A percentile compares a stretch with the other conserved stretches of the same genome.
phyloP scores from a whole-genome alignment of 371 early-diverging fungal species.

The Dinochytrium kinnereticum region DNA sequence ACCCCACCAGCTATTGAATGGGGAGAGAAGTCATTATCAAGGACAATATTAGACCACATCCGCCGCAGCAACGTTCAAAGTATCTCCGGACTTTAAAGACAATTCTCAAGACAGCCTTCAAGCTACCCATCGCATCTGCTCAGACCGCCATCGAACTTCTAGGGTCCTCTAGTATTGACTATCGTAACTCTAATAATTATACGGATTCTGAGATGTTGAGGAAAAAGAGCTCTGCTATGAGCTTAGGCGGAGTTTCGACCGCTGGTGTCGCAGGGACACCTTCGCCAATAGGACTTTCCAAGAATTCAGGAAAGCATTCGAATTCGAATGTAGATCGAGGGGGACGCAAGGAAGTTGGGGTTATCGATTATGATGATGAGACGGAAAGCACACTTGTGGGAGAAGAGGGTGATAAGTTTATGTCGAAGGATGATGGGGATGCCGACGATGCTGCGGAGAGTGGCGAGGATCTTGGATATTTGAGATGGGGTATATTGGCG shows the following conservation, averaged over 20 bases:
- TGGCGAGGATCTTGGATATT: background rate
- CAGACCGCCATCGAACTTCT: background rate
- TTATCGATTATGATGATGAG: background rate
- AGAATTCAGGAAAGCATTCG: too few species aligned
- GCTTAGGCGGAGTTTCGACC: background rate
- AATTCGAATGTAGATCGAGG: too few species aligned
- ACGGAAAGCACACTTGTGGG: background rate
- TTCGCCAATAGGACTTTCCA: background rate
- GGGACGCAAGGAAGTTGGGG: background rate
- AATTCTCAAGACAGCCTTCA: background rate
- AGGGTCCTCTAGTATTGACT: background rate
- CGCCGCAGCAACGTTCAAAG: background rate
- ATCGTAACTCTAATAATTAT: background rate
- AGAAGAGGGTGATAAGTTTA: background rate
- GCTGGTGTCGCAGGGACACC: background rate
- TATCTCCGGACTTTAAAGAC: background rate
- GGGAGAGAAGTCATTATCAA: background rate
- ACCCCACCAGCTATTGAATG: background rate
- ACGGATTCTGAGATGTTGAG: background rate
- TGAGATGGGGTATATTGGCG: conserved; percentile 46
- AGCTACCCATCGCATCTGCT: background rate
- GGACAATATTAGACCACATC: background rate
- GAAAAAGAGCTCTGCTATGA: background rate
- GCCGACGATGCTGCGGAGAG: background rate
- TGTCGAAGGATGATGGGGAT: background rate